Evolutionary conservation across 2,329 filamentous ascomycete genomes (phyloP).

Genomic region (Fusarium setosum): DNA sequence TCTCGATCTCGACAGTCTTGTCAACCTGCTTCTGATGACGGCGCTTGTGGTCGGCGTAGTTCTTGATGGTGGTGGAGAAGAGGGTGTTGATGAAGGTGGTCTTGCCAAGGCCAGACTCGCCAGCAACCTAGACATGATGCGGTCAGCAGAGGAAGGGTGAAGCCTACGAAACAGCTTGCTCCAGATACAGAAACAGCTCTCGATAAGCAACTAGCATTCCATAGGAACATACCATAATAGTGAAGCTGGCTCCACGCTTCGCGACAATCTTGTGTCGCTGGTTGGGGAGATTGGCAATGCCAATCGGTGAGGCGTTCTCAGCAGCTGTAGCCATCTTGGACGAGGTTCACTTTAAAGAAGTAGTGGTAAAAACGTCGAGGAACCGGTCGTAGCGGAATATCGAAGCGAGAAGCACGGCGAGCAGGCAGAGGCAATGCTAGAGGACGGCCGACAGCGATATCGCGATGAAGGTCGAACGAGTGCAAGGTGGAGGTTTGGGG

Average conservation of each 20-base stretch:
- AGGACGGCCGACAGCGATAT: conserved; percentile 38
- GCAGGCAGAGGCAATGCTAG: conserved; percentile 34
- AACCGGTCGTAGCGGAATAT: conserved; percentile 1
- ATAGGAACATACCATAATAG: conserved; percentile 86
- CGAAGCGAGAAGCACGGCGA: conserved; percentile 25
- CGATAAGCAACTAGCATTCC: not conserved
- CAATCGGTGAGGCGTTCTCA: conserved; percentile 75
- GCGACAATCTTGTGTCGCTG: conserved; percentile 81
- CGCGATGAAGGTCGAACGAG: conserved; percentile 44
- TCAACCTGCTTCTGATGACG: conserved; percentile 99
- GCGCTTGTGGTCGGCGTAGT: conserved; percentile 99
- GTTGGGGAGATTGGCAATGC: conserved; percentile 80
- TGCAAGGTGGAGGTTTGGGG: conserved; percentile 44
- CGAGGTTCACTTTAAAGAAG: conserved; percentile 16
- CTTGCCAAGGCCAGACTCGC: conserved; percentile 98
- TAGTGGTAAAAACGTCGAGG: conserved; percentile 16
- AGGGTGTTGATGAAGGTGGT: conserved; percentile 99
- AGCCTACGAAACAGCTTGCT: not conserved
- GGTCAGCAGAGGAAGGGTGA: conserved; percentile 20
- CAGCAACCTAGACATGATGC: conserved; percentile 77
- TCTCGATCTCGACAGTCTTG: conserved; percentile 99
- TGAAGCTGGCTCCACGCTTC: conserved; percentile 95
- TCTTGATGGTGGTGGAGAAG: conserved; percentile 99
- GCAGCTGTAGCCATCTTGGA: conserved; percentile 64
- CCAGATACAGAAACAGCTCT: not conserved